Conservation (phyloP, 257 asterid genomes). For the Nicotiana sylvestris region DNA sequence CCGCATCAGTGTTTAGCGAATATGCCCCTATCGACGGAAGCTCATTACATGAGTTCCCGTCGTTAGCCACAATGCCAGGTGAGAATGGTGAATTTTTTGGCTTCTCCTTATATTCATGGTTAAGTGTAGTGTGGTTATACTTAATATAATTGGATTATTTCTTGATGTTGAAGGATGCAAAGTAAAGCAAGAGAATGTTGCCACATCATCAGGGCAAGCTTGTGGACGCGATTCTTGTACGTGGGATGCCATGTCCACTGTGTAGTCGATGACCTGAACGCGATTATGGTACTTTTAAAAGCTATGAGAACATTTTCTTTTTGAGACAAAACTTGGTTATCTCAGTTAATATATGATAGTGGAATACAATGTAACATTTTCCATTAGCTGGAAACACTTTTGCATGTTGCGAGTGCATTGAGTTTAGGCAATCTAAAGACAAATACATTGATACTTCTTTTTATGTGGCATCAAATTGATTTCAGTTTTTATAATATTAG, state of each 20-base stretch:
- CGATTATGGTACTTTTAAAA: not conserved
- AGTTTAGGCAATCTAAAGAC: not conserved
- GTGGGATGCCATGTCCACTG: constrained; percentile 18
- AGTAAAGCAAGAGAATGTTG: constrained; percentile 29
- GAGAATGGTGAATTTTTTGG: constrained; percentile 1
- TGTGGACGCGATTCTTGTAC: constrained; percentile 13
- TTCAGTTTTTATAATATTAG: not conserved
- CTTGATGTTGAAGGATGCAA: constrained; percentile 28
- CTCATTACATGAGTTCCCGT: constrained; percentile 38
- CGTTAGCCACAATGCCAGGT: constrained; percentile 35
- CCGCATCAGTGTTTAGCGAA: constrained; percentile 32
- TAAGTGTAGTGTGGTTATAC: not conserved
- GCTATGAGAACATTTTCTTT: not conserved
- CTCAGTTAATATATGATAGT: not conserved
- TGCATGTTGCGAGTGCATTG: not conserved
- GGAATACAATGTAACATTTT: not conserved
- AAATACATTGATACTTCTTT: not conserved
- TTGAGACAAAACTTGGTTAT: not conserved
- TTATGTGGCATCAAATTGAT: not conserved
- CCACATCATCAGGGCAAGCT: constrained; percentile 24
- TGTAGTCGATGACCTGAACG: not conserved
- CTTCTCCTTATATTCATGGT: not conserved
- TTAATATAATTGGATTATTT: not conserved
- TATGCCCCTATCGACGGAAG: constrained; percentile 30
- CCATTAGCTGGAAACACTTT: not conserved